Percentiles rank a stretch among this genome's conserved stretches.
Conservation (phyloP, 202 grass and related monocot species). For the Carex sylvatica region DNA sequence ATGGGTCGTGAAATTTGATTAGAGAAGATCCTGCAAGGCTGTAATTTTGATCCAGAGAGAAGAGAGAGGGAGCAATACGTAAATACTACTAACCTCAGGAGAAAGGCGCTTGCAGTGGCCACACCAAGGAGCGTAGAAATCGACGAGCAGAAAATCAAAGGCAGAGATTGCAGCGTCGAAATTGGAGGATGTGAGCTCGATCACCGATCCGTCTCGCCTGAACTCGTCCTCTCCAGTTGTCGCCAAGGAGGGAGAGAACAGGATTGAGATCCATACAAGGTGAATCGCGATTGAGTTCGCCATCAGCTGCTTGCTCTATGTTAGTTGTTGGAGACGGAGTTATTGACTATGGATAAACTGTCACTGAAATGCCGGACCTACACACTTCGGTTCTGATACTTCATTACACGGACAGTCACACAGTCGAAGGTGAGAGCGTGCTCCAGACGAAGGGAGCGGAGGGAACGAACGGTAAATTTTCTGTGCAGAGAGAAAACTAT, state of each 20-base stretch:
- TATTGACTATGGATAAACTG: constrained; percentile 8
- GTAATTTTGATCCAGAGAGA: neutral
- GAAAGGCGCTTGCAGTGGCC: constrained; percentile 94
- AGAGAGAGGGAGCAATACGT: neutral
- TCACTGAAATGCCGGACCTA: neutral
- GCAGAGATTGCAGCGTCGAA: constrained; percentile 72
- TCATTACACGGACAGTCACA: neutral
- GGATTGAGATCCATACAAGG: constrained; percentile 25
- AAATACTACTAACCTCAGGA: constrained; percentile 50
- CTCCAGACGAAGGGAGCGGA: no score
- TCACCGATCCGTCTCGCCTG: constrained; percentile 68
- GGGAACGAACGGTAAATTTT: no score
- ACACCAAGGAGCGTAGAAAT: constrained; percentile 96
- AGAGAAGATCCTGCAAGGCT: neutral
- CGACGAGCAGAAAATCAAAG: constrained; percentile 85
- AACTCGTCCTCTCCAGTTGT: constrained; percentile 38
- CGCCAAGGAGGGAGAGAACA: neutral
- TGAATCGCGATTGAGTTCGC: constrained; percentile 4
- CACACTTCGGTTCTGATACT: neutral
- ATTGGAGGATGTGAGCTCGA: constrained; percentile 80
- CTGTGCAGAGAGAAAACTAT: no score
- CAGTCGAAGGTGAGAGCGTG: no score
- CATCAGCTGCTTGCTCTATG: constrained; percentile 11
- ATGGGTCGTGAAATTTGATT: constrained; percentile 26
- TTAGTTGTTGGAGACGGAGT: neutral